A percentile compares a stretch with the other conserved stretches of the same genome.
These are phyloP conservation scores for Coleophoma crateriformis DNA, from an alignment of 2,329 filamentous ascomycete species.

Conservation along the genomic window DNA sequence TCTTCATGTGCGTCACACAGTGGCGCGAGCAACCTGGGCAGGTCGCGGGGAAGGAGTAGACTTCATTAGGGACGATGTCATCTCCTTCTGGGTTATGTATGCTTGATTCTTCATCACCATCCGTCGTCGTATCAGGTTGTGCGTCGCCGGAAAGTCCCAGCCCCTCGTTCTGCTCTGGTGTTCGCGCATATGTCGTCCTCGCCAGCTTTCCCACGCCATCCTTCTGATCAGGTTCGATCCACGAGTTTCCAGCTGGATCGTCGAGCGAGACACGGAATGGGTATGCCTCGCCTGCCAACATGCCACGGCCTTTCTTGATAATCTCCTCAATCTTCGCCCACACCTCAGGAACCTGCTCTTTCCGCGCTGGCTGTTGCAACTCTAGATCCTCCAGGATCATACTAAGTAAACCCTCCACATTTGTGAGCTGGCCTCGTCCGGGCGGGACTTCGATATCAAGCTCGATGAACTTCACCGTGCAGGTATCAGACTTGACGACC, in stretches of 20 bases:
- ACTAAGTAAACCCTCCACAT: slow-evolving; percentile 81
- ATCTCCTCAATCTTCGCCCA: slow-evolving; percentile 73
- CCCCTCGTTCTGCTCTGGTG: slow-evolving; percentile 77
- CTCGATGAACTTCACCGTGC: slow-evolving; percentile 81
- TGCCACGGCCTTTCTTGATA: slow-evolving; percentile 67
- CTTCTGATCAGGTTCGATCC: slow-evolving; percentile 82
- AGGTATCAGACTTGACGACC: slow-evolving; percentile 88
- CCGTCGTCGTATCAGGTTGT: slow-evolving; percentile 44
- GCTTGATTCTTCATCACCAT: slow-evolving; percentile 36
- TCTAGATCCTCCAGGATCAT: slow-evolving; percentile 77
- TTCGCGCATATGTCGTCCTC: slow-evolving; percentile 78
- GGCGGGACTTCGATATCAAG: slow-evolving; percentile 90
- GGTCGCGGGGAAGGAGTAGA: slow-evolving; percentile 86
- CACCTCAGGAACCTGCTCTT: slow-evolving; percentile 71
- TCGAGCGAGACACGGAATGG: slow-evolving; percentile 87
- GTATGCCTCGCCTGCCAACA: slow-evolving; percentile 72
- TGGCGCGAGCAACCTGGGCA: slow-evolving; percentile 86
- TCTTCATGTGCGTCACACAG: slow-evolving; percentile 95
- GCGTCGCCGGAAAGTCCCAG: slow-evolving; percentile 70
- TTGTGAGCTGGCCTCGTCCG: slow-evolving; percentile 86
- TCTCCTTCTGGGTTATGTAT: slow-evolving; percentile 44
- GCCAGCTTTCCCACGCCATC: slow-evolving; percentile 83
- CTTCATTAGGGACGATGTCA: slow-evolving; percentile 87
- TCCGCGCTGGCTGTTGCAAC: slow-evolving; percentile 76
- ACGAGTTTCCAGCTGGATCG: slow-evolving; percentile 92